phyloP scores from a whole-genome alignment of 129 eudicot genomes.

The Chrysanthemum makinoi region DNA sequence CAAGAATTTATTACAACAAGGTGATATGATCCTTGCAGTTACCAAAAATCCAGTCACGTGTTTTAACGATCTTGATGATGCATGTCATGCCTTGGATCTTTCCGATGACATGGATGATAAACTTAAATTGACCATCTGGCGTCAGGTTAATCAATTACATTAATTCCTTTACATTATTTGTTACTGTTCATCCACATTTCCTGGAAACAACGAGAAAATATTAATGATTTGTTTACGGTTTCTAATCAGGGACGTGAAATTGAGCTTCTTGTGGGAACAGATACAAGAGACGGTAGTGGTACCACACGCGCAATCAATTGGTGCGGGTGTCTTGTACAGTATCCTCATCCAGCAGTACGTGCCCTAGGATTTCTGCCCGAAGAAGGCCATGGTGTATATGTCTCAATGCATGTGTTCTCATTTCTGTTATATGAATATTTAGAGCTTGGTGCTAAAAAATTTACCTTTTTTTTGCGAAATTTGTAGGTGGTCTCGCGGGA shows the following conservation, averaged over 20 bases:
- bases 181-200: too few species aligned
- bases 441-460: too few species aligned
- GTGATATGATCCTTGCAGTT: slow-evolving; percentile 89
- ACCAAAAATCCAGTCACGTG: slow-evolving; percentile 80
- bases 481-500: too few species aligned
- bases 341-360: slow-evolving; percentile 82
- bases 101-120: slow-evolving; percentile 45
- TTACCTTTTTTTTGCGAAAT: background rate
- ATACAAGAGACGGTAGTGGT: slow-evolving; percentile 86
- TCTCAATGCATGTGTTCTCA: too few species aligned
- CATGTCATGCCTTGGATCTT: slow-evolving; percentile 72
- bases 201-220: background rate
- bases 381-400: too few species aligned
- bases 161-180: too few species aligned
- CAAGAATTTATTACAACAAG: slow-evolving; percentile 75
- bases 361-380: slow-evolving; percentile 56
- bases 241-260: slow-evolving; percentile 65
- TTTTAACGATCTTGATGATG: slow-evolving; percentile 83
- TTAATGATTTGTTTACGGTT: slow-evolving; percentile 16
- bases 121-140: slow-evolving; percentile 76
- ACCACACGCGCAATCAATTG: slow-evolving; percentile 79
- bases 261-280: slow-evolving; percentile 79
- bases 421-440: too few species aligned
- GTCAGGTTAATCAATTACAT: slow-evolving; percentile 48
- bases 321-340: slow-evolving; percentile 90